Evolutionary conservation across 441 rosid genomes (phyloP).

Genomic region (Croton setiger): DNA sequence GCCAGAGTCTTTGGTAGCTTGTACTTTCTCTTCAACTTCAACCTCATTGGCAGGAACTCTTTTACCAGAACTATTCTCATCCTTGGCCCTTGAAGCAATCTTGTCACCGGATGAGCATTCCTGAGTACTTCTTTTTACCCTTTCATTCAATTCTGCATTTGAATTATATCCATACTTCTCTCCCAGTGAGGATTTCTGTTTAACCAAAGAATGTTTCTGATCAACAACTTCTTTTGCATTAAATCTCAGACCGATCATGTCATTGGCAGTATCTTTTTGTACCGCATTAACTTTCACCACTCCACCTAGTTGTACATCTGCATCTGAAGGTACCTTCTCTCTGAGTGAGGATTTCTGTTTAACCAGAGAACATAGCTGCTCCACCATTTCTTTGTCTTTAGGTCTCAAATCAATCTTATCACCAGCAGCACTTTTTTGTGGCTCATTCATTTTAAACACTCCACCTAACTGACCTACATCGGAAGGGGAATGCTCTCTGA

Average conservation of each 20-base stretch:
- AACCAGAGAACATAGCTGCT: not conserved
- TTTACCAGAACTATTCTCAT: slow-evolving; percentile 22
- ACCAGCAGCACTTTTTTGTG: slow-evolving; percentile 12
- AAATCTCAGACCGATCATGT: slow-evolving; percentile 1
- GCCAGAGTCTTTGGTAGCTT: slow-evolving; percentile 25
- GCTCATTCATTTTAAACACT: slow-evolving; percentile 15
- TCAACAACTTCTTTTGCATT: not conserved
- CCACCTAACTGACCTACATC: slow-evolving; percentile 13
- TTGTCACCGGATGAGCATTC: slow-evolving; percentile 20
- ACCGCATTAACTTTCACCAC: slow-evolving; percentile 12
- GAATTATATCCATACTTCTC: slow-evolving; percentile 11
- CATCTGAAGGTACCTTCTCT: slow-evolving; percentile 23
- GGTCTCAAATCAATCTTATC: slow-evolving; percentile 12
- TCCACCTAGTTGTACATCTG: slow-evolving; percentile 15
- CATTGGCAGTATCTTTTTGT: slow-evolving; percentile 15
- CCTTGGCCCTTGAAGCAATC: slow-evolving; percentile 17
- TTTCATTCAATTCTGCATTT: slow-evolving; percentile 16
- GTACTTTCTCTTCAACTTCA: slow-evolving; percentile 27
- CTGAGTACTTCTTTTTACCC: slow-evolving; percentile 4
- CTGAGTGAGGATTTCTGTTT: slow-evolving; percentile 17
- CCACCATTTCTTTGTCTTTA: not conserved
- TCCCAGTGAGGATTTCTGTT: slow-evolving; percentile 6
- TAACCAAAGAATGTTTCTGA: slow-evolving; percentile 1
- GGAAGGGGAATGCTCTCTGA: slow-evolving; percentile 15
- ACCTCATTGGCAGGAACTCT: slow-evolving; percentile 19